Conservation (phyloP, 768 basidiomycete species). For the Mrakia frigida region DNA sequence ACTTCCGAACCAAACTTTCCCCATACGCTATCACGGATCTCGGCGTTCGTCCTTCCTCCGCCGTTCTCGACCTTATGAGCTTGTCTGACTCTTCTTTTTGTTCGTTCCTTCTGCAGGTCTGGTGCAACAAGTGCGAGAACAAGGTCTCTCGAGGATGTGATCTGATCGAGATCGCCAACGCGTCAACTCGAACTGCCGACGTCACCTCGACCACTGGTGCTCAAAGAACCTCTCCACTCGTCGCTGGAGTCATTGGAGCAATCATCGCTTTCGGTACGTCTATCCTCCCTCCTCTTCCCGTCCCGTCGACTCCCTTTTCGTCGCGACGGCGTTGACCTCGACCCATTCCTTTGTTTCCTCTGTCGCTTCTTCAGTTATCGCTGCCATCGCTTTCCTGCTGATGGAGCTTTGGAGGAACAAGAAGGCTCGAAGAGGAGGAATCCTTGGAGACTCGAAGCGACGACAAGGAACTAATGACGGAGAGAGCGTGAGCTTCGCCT, state of each 20-base stretch:
- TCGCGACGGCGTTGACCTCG: too few relatives aligned
- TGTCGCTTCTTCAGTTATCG: slow-evolving; percentile 20
- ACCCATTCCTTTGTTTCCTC: too few relatives aligned
- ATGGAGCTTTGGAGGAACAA: slow-evolving; percentile 16
- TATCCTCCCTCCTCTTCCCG: too few relatives aligned
- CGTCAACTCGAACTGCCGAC: slow-evolving; percentile 2
- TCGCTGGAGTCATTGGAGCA: slow-evolving; percentile 40
- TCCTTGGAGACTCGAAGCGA: background rate
- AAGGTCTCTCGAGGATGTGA: slow-evolving; percentile 34
- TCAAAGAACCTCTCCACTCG: slow-evolving; percentile 36
- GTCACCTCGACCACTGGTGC: slow-evolving; percentile 30
- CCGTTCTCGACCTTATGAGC: too few relatives aligned
- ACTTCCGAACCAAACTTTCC: slow-evolving; percentile 35
- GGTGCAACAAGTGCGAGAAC: slow-evolving; percentile 35
- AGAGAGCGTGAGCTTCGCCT: slow-evolving; percentile 10
- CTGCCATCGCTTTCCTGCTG: slow-evolving; percentile 18
- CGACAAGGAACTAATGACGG: background rate
- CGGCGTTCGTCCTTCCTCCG: background rate
- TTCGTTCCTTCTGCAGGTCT: background rate
- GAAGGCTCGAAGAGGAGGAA: background rate
- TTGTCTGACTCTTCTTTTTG: too few relatives aligned
- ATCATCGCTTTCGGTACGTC: slow-evolving; percentile 33
- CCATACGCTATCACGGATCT: slow-evolving; percentile 35
- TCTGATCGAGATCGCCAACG: slow-evolving; percentile 21
- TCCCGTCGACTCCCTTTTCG: too few relatives aligned